Conservation (phyloP, 805 yeast species). For the Metschnikowia vanudenii region DNA sequence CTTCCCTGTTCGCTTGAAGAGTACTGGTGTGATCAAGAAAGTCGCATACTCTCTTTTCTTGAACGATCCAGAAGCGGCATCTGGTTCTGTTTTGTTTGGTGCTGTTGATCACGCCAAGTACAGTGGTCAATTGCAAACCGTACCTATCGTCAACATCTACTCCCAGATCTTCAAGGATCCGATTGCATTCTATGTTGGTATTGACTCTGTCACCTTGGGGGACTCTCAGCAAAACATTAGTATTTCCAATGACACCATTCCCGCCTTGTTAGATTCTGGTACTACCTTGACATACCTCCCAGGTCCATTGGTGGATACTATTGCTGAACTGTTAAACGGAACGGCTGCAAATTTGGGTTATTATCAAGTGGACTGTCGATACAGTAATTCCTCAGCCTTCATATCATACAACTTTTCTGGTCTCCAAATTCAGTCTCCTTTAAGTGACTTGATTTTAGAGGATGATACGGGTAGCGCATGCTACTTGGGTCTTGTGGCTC, state of each 20-base stretch:
- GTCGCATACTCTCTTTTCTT: slow-evolving; percentile 63
- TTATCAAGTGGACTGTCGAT: slow-evolving; percentile 9
- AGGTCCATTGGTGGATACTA: slow-evolving; percentile 17
- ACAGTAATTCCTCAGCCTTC: neutral
- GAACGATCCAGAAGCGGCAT: slow-evolving; percentile 33
- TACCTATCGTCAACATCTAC: slow-evolving; percentile 42
- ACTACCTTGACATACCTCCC: slow-evolving; percentile 52
- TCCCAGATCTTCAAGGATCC: slow-evolving; percentile 23
- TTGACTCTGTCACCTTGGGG: slow-evolving; percentile 25
- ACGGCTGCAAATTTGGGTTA: neutral
- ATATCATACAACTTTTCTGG: slow-evolving; percentile 55
- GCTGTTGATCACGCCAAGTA: slow-evolving; percentile 43
- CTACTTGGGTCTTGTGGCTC: slow-evolving; percentile 23
- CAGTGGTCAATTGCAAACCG: slow-evolving; percentile 25
- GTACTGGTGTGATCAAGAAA: slow-evolving; percentile 38
- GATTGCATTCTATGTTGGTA: slow-evolving; percentile 47
- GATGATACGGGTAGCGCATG: slow-evolving; percentile 17
- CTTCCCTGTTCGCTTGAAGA: no score
- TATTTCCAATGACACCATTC: neutral
- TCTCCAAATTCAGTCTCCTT: slow-evolving; percentile 48
- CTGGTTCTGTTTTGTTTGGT: slow-evolving; percentile 41
- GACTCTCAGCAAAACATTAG: slow-evolving; percentile 5
- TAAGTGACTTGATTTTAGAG: slow-evolving; percentile 25
- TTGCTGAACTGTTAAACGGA: slow-evolving; percentile 12
- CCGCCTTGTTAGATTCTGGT: slow-evolving; percentile 48